Base-by-base conservation (phyloP, 139 green algal species). In the Chlorella sp. region DNA sequence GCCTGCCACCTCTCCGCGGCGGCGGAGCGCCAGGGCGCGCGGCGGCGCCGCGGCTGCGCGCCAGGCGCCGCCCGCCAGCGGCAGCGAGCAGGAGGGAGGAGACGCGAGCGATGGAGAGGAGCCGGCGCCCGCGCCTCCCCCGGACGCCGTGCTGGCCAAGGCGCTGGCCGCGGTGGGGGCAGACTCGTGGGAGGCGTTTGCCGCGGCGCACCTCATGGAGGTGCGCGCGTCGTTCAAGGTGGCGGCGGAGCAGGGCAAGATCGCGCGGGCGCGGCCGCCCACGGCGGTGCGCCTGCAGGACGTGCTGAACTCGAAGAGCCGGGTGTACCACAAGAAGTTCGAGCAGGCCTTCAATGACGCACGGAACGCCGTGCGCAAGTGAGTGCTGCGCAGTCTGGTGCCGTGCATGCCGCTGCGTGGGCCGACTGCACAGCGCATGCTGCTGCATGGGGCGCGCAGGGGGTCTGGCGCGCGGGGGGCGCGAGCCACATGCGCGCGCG, bases 251-350 rank as follows among this genome's bases (percentile, higher is more conserved):
- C 36, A 64, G n/a, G 50, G 29, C 1, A 21, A 41, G 9, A 50
- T 38, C 45, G 29, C 17, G 41, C n/a, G 9, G 19, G 55, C 51
- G 8, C 41, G 25, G n/a, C 15, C 25, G 45, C 43, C 29, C 45
- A 23, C 36, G 3, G 46, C 38, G 29, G 14, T 25, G 36, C n/a
- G 31, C 33, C 29, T 80, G 25, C 41, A 50, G 1, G 35, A 78
- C 5, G 43, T 83, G 27, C 19, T 79, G 0, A 83, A 83, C 50
- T 9, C 12, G 15, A 78, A 73, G 27, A 79, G 60, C 61, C 3
- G 17, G 9, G 12, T 60, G 27, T 79, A 74, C 48, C 69, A 83
- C 25, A 56, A 40, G 2, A 43, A 21, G 21, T 83, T 83, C 58
- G 43, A 42, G 11, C 53, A 48, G 8, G 77, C 77, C 9, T 83